A percentile compares a stretch with the other conserved stretches of the same genome.
phyloP scores from a whole-genome alignment of 306 rosid genomes.

The Cajanus cajan region DNA sequence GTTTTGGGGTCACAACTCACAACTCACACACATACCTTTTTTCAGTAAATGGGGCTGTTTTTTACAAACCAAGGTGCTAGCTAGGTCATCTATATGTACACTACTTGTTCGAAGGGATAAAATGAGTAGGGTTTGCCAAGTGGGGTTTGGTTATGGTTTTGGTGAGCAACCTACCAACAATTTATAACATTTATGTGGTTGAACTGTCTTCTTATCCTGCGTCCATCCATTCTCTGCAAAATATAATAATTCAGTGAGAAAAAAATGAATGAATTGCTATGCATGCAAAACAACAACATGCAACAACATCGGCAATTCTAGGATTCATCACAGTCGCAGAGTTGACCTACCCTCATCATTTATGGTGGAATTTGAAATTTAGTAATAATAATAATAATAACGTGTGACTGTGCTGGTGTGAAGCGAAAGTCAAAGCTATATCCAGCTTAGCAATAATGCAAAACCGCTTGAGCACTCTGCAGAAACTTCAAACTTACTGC shows the following conservation, averaged over 20 bases:
- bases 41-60: background rate
- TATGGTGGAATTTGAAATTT: slow-evolving; percentile 28
- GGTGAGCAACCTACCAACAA: slow-evolving; percentile 68
- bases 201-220: slow-evolving; percentile 24
- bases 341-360: slow-evolving; percentile 57
- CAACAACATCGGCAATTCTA: slow-evolving; percentile 26
- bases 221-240: slow-evolving; percentile 6
- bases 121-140: slow-evolving; percentile 33
- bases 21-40: slow-evolving; percentile 20
- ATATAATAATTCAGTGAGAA: background rate
- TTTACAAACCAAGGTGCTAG: background rate
- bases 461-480: background rate
- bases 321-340: slow-evolving; percentile 48
- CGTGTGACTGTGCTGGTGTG: background rate
- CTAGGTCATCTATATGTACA: background rate
- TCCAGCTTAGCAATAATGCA: background rate
- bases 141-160: slow-evolving; percentile 55
- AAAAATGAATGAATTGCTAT: background rate
- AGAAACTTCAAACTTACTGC: slow-evolving; percentile 24
- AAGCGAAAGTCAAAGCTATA: slow-evolving; percentile 34
- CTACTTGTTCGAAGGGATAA: background rate
- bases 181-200: slow-evolving; percentile 43
- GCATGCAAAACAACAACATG: background rate
- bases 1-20: slow-evolving; percentile 10
- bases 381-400: background rate